Evolutionary conservation across 1,284 basidiomycete genomes (phyloP).

Genomic region (Anthracocystis setariae): DNA sequence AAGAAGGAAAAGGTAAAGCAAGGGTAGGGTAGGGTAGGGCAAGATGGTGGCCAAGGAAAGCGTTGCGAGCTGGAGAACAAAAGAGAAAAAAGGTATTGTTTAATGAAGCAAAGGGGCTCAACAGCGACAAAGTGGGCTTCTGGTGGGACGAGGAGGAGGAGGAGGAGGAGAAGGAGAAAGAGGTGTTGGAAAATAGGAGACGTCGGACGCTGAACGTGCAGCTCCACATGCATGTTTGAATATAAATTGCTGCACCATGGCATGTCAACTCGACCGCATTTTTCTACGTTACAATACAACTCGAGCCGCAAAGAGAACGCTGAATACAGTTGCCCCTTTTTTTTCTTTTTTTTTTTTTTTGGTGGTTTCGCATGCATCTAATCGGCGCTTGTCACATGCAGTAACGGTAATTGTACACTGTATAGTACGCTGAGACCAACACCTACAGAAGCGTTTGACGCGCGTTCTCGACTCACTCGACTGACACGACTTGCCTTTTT

Average conservation of each 20-base stretch:
- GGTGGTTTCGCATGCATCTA: neutral
- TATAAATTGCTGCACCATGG: conserved; percentile 1
- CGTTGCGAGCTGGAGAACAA: neutral
- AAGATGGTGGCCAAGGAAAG: neutral
- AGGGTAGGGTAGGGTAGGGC: neutral
- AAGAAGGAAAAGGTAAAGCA: too few relatives aligned
- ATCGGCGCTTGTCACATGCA: too few relatives aligned
- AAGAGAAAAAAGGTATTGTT: neutral
- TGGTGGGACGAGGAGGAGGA: neutral
- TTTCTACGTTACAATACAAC: conserved; percentile 6
- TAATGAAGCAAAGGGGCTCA: neutral
- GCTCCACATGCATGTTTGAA: conserved; percentile 3
- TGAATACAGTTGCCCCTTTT: conserved; percentile 20
- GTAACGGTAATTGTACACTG: too few relatives aligned
- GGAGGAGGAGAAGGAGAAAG: neutral
- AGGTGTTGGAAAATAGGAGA: conserved; percentile 10
- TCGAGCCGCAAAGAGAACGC: neutral
- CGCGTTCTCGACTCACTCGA: conserved; percentile 4
- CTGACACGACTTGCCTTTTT: conserved; percentile 1
- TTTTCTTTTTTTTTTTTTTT: conserved; percentile 16
- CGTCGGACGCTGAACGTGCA: conserved; percentile 2
- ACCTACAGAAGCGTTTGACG: conserved; percentile 4
- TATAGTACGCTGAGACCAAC: conserved; percentile 33
- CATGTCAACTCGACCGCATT: neutral
- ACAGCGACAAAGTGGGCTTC: too few relatives aligned